Base-by-base conservation (phyloP, 1,284 basidiomycete genomes). In the Cutaneotrichosporon cavernicola region DNA sequence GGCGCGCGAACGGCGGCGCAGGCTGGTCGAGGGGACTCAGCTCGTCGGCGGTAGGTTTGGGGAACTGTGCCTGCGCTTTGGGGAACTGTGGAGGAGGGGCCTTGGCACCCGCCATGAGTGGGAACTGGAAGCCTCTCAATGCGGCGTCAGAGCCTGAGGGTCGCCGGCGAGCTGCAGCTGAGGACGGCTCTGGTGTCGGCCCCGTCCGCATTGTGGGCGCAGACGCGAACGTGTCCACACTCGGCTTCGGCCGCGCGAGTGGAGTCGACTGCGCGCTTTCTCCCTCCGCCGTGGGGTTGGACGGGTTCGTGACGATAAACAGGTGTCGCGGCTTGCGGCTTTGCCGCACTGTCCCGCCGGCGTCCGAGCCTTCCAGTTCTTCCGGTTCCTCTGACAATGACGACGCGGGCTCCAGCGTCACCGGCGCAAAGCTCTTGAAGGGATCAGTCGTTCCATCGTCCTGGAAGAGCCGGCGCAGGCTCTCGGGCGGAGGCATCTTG, bases 391-490 rank as follows among this genome's bases (percentile, higher is more conserved):
- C 43, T 10, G 52, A 5, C 22, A 59, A 22, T 32, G 56, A 32
- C 16, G 50, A 32, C 43, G 50, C 43, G 2, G 53, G 38, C 16
- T 50, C 36, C 4, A 57, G 60, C 21, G 53, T 10, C 5, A 58
- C 53, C 0, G 30, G 53, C 0, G 75, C 69, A 60, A 77, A 77
- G 2, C 61, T 21, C 63, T 74, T 71, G 70, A 80, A 80, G 13
- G 77, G 77, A 59, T 80, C 77, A 2, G 76, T 70, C 31, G 76
- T 74, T 32, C 47, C 36, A 72, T 78, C 79, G 64, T 79, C 76
- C 57, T 81, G 79, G 69, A 81, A 82, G 0, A 82, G 70, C 0
- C 78, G 73, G 0, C 80, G 75, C 1, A 82, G 66, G 0, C 78
- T 80, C 58, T 80, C 77, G 6, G 80, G 80, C 1, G 80, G 63